Percentiles rank a stretch among this genome's conserved stretches.
Evolutionary conservation across 441 rosid genomes (phyloP).

Genomic region (Populus hybrid): DNA sequence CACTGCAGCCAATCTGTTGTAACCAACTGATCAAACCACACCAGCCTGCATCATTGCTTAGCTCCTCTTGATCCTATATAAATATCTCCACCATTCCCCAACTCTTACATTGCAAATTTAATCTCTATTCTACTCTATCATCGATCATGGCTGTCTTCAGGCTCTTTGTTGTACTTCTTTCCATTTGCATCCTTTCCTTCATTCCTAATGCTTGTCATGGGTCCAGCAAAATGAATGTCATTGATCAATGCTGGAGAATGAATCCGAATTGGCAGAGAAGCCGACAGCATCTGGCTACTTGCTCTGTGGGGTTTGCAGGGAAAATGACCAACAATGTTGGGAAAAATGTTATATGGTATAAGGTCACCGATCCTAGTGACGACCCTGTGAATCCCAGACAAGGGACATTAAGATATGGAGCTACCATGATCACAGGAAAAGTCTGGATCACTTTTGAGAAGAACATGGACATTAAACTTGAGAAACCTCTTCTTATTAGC

Average conservation of each 20-base stretch:
- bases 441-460: conserved; percentile 69
- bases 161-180: conserved; percentile 22
- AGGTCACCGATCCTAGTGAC: conserved; percentile 65
- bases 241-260: conserved; percentile 66
- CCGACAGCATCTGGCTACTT: conserved; percentile 50
- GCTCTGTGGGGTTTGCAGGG: conserved; percentile 64
- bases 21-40: not conserved
- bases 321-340: conserved; percentile 66
- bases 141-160: conserved; percentile 15
- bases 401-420: conserved; percentile 67
- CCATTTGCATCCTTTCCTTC: conserved; percentile 19
- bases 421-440: conserved; percentile 50
- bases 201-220: conserved; percentile 14
- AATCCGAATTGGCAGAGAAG: conserved; percentile 47
- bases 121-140: not conserved
- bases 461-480: conserved; percentile 52
- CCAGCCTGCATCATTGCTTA: not conserved
- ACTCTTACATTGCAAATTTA: not conserved
- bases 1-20: not conserved
- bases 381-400: conserved; percentile 57
- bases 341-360: conserved; percentile 34
- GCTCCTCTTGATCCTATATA: not conserved
- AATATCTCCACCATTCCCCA: not conserved
- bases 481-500: conserved; percentile 53
- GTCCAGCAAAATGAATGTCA: conserved; percentile 45